Conservation (phyloP, 306 rosid species). For the Trichosanthes cucumerina region DNA sequence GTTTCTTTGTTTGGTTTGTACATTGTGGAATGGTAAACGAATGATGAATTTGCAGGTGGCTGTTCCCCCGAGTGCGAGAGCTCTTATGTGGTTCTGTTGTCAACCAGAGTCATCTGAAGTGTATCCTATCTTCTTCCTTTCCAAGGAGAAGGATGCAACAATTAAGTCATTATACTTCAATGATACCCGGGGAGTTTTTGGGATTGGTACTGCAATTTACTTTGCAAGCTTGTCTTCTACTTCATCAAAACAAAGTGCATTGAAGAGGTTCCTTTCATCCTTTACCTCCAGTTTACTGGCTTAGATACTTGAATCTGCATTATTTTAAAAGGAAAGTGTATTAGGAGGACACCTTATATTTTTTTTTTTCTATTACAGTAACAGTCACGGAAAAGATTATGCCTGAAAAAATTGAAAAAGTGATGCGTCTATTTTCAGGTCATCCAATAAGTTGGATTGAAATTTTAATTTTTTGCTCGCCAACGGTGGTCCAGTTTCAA, state of each 20-base stretch:
- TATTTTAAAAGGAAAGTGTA: neutral
- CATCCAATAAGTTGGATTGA: neutral
- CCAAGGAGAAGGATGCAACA: constrained; percentile 42
- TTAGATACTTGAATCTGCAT: neutral
- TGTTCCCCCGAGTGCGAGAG: constrained; percentile 77
- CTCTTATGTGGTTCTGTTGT: constrained; percentile 65
- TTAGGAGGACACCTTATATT: neutral
- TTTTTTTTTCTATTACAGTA: neutral
- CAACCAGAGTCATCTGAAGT: constrained; percentile 59
- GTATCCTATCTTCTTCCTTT: constrained; percentile 61
- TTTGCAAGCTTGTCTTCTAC: constrained; percentile 25
- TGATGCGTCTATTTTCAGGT: neutral
- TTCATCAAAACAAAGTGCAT: constrained; percentile 20
- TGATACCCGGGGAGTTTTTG: constrained; percentile 62
- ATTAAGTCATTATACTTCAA: constrained; percentile 48
- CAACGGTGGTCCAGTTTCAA: neutral
- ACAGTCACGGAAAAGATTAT: neutral
- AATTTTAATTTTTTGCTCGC: neutral
- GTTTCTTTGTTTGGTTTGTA: neutral
- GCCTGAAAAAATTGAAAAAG: neutral
- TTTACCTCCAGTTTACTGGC: neutral
- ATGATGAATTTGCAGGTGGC: constrained; percentile 44
- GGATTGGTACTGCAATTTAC: constrained; percentile 69
- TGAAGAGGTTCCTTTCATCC: constrained; percentile 36
- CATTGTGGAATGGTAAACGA: constrained; percentile 1